Conservation (phyloP, 495 filamentous ascomycete species). For the Aspergillus conjunctus region DNA sequence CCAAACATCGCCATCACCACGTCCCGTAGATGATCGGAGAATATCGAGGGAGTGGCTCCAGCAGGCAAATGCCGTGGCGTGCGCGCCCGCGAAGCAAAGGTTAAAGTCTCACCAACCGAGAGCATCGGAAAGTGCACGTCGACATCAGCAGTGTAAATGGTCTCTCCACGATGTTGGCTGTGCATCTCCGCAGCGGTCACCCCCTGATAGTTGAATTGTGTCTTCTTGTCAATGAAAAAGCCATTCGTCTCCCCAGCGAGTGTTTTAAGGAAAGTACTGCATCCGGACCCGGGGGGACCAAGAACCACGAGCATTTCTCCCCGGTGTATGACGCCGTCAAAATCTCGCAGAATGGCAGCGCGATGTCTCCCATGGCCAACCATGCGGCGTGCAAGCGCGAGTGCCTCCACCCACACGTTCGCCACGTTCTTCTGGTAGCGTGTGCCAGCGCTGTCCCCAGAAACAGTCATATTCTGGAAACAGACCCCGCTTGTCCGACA, state of each 20-base stretch:
- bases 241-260: constrained; percentile 67
- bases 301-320: constrained; percentile 83
- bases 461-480: constrained; percentile 67
- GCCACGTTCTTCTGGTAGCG: constrained; percentile 80
- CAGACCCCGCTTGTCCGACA: constrained; percentile 34
- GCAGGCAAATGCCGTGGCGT: too few relatives aligned
- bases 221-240: constrained; percentile 52
- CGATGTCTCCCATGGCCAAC: constrained; percentile 51
- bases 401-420: constrained; percentile 62
- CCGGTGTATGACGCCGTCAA: constrained; percentile 69
- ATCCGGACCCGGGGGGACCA: constrained; percentile 62
- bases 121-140: constrained; percentile 67
- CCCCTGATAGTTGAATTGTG: constrained; percentile 70
- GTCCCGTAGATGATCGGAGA: constrained; percentile 47
- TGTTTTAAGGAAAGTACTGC: constrained; percentile 66
- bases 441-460: constrained; percentile 71
- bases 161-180: constrained; percentile 63
- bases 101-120: constrained; percentile 63
- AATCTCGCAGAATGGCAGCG: constrained; percentile 68
- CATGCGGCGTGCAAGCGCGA: constrained; percentile 44
- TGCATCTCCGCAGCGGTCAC: constrained; percentile 69
- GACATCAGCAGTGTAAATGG: constrained; percentile 63
- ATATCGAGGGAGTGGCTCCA: too few relatives aligned
- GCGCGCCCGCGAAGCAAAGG: constrained; percentile 58
- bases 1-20: constrained; percentile 61